Percentiles rank a stretch among this genome's conserved stretches.
Evolutionary conservation across 805 yeast species (phyloP).

Genomic region (Zygotorulaspora chibaensis): DNA sequence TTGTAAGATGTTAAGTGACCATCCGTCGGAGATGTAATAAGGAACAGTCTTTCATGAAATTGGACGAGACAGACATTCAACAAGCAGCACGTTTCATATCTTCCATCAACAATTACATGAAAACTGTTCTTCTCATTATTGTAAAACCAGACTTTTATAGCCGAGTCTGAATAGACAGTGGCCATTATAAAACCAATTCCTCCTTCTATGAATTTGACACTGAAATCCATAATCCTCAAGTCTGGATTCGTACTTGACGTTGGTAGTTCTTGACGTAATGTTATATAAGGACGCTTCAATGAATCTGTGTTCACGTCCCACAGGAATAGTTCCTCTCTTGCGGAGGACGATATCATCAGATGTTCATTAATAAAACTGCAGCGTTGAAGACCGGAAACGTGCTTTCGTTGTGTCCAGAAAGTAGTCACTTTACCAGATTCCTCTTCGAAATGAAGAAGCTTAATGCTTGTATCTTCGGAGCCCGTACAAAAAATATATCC

Average conservation of each 20-base stretch:
- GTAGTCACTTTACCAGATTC: slow-evolving; percentile 42
- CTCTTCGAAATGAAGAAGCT: slow-evolving; percentile 42
- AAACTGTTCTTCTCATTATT: slow-evolving; percentile 39
- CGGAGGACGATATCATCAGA: slow-evolving; percentile 57
- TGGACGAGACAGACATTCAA: slow-evolving; percentile 52
- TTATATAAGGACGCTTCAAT: slow-evolving; percentile 42
- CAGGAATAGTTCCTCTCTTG: slow-evolving; percentile 80
- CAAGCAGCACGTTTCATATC: slow-evolving; percentile 73
- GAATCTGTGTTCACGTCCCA: slow-evolving; percentile 57
- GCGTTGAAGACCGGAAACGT: slow-evolving; percentile 84
- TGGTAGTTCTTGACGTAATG: slow-evolving; percentile 48
- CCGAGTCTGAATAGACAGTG: slow-evolving; percentile 83
- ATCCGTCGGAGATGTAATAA: slow-evolving; percentile 73
- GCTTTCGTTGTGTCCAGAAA: slow-evolving; percentile 66
- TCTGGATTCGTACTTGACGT: slow-evolving; percentile 66
- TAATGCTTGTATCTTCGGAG: slow-evolving; percentile 82
- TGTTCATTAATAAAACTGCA: slow-evolving; percentile 54
- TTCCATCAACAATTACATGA: slow-evolving; percentile 41
- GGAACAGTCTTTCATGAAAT: slow-evolving; percentile 27
- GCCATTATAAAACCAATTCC: slow-evolving; percentile 37
- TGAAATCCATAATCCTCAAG: slow-evolving; percentile 85
- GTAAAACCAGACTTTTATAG: slow-evolving; percentile 61
- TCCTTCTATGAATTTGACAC: slow-evolving; percentile 39
- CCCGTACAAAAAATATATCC: slow-evolving; percentile 60
- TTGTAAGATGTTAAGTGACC: slow-evolving; percentile 70